Conservation (phyloP, 1,139 yeast genomes). For the Diutina pseudorugosa region DNA sequence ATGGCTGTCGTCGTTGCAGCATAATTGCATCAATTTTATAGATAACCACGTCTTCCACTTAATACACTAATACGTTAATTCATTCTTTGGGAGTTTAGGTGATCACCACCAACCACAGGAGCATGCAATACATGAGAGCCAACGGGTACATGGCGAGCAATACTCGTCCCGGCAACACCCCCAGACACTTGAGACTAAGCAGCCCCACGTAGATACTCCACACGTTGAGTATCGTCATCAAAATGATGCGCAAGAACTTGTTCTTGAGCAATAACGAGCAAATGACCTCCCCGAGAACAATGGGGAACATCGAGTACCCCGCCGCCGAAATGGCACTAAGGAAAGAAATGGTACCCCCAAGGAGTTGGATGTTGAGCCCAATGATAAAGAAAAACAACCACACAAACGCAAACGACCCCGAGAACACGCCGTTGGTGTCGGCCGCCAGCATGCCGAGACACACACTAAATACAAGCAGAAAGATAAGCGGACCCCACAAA, state of each 20-base stretch:
- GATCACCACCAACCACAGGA: slow-evolving; percentile 72
- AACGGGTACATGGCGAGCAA: slow-evolving; percentile 71
- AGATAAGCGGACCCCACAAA: slow-evolving; percentile 79
- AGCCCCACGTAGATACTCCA: slow-evolving; percentile 73
- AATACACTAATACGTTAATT: too few relatives aligned
- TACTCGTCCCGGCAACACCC: slow-evolving; percentile 58
- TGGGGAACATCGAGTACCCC: slow-evolving; percentile 74
- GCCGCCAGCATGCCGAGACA: slow-evolving; percentile 32
- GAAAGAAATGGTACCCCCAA: slow-evolving; percentile 63
- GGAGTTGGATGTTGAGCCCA: slow-evolving; percentile 59
- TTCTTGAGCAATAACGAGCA: slow-evolving; percentile 41
- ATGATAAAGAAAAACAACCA: slow-evolving; percentile 50
- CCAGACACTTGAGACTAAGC: slow-evolving; percentile 53
- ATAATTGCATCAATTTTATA: neutral
- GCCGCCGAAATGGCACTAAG: slow-evolving; percentile 73
- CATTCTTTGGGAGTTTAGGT: slow-evolving; percentile 31
- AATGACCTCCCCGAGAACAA: slow-evolving; percentile 52
- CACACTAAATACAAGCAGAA: slow-evolving; percentile 53
- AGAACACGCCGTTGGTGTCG: slow-evolving; percentile 37
- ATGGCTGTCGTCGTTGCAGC: neutral
- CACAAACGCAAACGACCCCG: slow-evolving; percentile 31
- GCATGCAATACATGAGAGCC: slow-evolving; percentile 57
- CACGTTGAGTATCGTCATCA: slow-evolving; percentile 39
- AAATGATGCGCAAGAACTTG: slow-evolving; percentile 41
- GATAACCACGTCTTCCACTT: neutral